Evolutionary conservation across 2,329 filamentous ascomycete species (phyloP).

Genomic region (Xylaria polymorpha): DNA sequence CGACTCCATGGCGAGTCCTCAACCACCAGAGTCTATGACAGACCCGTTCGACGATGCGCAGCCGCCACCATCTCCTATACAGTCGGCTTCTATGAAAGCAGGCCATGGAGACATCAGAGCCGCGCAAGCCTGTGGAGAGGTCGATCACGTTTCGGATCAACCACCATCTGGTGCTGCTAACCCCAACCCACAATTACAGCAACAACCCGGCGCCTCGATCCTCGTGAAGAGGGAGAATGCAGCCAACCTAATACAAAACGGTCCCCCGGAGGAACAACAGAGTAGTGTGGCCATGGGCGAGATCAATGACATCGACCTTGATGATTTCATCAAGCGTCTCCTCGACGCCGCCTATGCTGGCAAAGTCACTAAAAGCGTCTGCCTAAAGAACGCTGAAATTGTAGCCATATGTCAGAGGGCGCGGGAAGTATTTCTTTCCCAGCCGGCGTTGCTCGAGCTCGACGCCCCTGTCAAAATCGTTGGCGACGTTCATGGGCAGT

Average conservation of each 20-base stretch:
- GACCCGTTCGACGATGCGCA: constrained; percentile 63
- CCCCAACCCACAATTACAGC: constrained; percentile 64
- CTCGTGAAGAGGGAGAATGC: constrained; percentile 82
- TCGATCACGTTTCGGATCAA: constrained; percentile 92
- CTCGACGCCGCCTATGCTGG: constrained; percentile 95
- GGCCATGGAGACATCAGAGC: constrained; percentile 82
- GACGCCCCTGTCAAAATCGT: constrained; percentile 98
- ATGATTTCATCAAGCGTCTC: constrained; percentile 96
- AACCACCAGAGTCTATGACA: constrained; percentile 53
- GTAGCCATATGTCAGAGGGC: constrained; percentile 90
- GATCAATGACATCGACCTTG: constrained; percentile 91
- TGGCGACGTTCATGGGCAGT: constrained; percentile 95
- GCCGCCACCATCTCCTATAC: constrained; percentile 86
- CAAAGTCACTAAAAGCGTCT: constrained; percentile 97
- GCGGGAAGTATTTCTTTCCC: constrained; percentile 88
- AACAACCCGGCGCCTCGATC: constrained; percentile 88
- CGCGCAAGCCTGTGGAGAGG: constrained; percentile 87
- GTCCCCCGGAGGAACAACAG: constrained; percentile 57
- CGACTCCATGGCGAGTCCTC: constrained; percentile 57
- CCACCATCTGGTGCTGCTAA: constrained; percentile 77
- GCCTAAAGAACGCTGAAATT: constrained; percentile 97
- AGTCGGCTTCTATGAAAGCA: constrained; percentile 77
- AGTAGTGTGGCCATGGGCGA: constrained; percentile 78
- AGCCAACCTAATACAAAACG: constrained; percentile 70
- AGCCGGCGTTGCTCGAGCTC: constrained; percentile 91